Base-by-base conservation (phyloP, 495 filamentous ascomycete species). In the Lasiosphaeria ovina region DNA sequence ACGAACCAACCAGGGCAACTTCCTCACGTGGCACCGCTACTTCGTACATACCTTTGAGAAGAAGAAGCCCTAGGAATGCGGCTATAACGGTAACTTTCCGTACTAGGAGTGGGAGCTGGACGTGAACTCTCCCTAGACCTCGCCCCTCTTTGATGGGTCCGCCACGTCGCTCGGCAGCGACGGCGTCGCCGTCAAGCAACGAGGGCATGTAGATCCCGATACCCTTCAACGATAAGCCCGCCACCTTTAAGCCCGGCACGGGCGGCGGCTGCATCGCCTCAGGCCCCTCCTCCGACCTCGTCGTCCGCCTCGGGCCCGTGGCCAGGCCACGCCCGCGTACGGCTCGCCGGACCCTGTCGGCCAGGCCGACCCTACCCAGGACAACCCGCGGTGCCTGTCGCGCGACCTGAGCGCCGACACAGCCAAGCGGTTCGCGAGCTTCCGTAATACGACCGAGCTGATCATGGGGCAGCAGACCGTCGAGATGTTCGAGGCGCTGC, bases 1-100 rank as follows among this genome's bases (percentile, higher is more conserved):
- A n/a, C n/a, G n/a, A n/a, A n/a, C 34, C 38, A 40, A 53, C 11
- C 44, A 72, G 69, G 87, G 85, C 4, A 82, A 82, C 57, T 88
- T 92, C 69, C 74, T 91, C 36, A 74, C 82, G 11, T 91, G 87
- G 85, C 89, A 91, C 66, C 79, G 88, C 7, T 85, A 87, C 63
- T 90, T 83, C 69, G 76, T 83, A 52, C 82, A 74, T 63, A 67
- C 75, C 10, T 89, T 84, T 62, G 89, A n/a, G n/a, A n/a, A 91
- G 69, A 74, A 83, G 61, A 81, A 83, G 3, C 77, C 91, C 48
- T 76, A 85, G 24, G 84, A 90, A 63, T 91, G 89, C 69, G 87
- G 86, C 49, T 91, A 89, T 67, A 81, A 71, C 4, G 86, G 86
- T 52, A 58, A 33, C 33, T 67, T 72, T 16, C 69, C 69, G n/a